phyloP scores from a whole-genome alignment of 768 basidiomycete genomes.

The Nidula microcarpa region DNA sequence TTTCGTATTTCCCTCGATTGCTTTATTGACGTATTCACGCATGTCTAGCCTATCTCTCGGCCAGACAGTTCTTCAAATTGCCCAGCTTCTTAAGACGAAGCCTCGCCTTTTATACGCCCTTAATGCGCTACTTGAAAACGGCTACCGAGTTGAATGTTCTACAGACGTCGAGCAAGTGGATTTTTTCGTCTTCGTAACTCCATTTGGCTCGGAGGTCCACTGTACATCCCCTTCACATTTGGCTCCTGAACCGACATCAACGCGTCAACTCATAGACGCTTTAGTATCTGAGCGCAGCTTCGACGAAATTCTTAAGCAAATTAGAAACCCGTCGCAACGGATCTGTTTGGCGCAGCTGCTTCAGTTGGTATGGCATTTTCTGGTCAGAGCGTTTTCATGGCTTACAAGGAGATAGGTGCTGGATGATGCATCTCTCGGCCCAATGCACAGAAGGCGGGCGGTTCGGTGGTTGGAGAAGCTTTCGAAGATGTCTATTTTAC shows the following conservation, averaged over 20 bases:
- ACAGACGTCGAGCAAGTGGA: constrained; percentile 5
- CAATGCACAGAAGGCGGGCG: neutral
- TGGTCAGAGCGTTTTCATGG: neutral
- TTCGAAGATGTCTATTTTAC: neutral
- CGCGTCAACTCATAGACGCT: constrained; percentile 1
- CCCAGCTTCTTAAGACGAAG: constrained; percentile 1
- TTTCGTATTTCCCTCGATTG: no score
- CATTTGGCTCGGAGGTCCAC: constrained; percentile 1
- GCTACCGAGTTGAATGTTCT: constrained; percentile 9
- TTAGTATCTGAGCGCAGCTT: neutral
- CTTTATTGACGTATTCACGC: no score
- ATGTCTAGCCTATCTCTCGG: no score
- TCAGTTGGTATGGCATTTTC: constrained; percentile 7
- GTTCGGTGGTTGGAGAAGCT: neutral
- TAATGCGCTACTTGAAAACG: constrained; percentile 5
- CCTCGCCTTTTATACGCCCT: constrained; percentile 8
- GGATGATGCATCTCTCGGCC: constrained; percentile 7
- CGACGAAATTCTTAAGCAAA: constrained; percentile 1
- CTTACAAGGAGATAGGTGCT: constrained; percentile 3
- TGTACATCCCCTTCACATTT: neutral
- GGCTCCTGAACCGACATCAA: neutral
- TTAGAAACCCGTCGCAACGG: constrained; percentile 4
- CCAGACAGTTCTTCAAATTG: no score
- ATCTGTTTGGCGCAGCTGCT: constrained; percentile 14
- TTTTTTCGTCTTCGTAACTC: constrained; percentile 7